Evolutionary conservation across 768 basidiomycete species (phyloP).

Genomic region (Serendipita indica): DNA sequence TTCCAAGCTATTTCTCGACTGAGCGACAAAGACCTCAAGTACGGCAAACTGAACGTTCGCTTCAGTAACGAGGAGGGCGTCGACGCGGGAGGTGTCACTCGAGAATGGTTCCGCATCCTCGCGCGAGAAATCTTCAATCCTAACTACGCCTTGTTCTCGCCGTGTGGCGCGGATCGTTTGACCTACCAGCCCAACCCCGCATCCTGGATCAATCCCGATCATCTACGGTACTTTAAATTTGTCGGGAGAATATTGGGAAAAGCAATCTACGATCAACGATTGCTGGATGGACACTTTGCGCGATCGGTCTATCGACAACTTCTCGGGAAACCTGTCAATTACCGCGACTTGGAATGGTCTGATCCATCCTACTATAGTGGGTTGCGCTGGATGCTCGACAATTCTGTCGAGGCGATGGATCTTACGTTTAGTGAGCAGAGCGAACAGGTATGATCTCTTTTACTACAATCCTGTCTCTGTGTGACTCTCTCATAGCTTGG

Average conservation of each 20-base stretch:
- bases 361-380: slow-evolving; percentile 99
- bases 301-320: slow-evolving; percentile 93
- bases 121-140: slow-evolving; percentile 99
- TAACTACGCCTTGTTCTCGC: slow-evolving; percentile 95
- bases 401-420: slow-evolving; percentile 75
- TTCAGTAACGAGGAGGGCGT: slow-evolving; percentile 98
- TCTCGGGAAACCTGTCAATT: slow-evolving; percentile 86
- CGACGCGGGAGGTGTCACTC: slow-evolving; percentile 93
- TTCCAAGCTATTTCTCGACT: slow-evolving; percentile 83
- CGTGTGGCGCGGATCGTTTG: slow-evolving; percentile 84
- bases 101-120: slow-evolving; percentile 97
- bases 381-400: slow-evolving; percentile 94
- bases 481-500: slow-evolving; percentile 48
- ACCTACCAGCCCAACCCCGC: slow-evolving; percentile 96
- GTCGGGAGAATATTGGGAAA: slow-evolving; percentile 96
- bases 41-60: slow-evolving; percentile 89
- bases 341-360: slow-evolving; percentile 92
- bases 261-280: slow-evolving; percentile 89
- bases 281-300: slow-evolving; percentile 96
- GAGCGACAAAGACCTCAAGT: slow-evolving; percentile 91
- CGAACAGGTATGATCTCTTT: slow-evolving; percentile 57
- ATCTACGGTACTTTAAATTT: slow-evolving; percentile 95
- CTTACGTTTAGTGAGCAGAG: slow-evolving; percentile 92
- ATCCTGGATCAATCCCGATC: slow-evolving; percentile 88
- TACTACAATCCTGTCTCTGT: slow-evolving; percentile 10